phyloP scores from a whole-genome alignment of 2,329 filamentous ascomycete genomes.

The Aspergillus thermomutatus region DNA sequence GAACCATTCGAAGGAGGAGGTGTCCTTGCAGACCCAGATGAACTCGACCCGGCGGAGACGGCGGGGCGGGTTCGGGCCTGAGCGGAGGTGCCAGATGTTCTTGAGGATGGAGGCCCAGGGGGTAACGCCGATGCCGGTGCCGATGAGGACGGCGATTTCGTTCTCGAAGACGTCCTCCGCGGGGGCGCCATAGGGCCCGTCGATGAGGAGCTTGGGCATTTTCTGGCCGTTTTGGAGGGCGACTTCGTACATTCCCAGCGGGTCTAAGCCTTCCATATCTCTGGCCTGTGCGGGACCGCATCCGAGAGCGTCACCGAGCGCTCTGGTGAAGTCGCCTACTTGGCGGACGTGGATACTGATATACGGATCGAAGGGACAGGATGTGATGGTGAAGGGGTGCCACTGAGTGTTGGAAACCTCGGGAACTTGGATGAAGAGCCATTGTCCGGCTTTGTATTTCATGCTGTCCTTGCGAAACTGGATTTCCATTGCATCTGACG shows the following conservation, averaged over 20 bases:
- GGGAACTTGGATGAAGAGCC: slow-evolving; percentile 93
- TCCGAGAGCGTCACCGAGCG: slow-evolving; percentile 93
- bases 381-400: slow-evolving; percentile 99
- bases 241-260: slow-evolving; percentile 96
- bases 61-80: slow-evolving; percentile 81
- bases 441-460: slow-evolving; percentile 97
- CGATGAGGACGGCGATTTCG: slow-evolving; percentile 73
- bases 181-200: slow-evolving; percentile 93
- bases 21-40: slow-evolving; percentile 98
- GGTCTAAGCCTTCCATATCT: slow-evolving; percentile 85
- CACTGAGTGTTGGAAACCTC: slow-evolving; percentile 86
- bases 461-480: slow-evolving; percentile 96
- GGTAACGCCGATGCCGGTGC: slow-evolving; percentile 81
- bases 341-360: slow-evolving; percentile 93
- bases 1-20: slow-evolving; percentile 97
- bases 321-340: slow-evolving; percentile 91
- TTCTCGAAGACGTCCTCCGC: slow-evolving; percentile 98
- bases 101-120: slow-evolving; percentile 86
- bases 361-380: slow-evolving; percentile 93
- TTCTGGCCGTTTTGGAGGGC: slow-evolving; percentile 87
- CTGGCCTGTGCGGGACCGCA: slow-evolving; percentile 83
- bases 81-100: slow-evolving; percentile 96
- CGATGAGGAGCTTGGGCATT: slow-evolving; percentile 86
- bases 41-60: slow-evolving; percentile 95
- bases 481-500: slow-evolving; percentile 83